Base-by-base conservation (phyloP, 345 rosid species). In the Iberis pinnata region DNA sequence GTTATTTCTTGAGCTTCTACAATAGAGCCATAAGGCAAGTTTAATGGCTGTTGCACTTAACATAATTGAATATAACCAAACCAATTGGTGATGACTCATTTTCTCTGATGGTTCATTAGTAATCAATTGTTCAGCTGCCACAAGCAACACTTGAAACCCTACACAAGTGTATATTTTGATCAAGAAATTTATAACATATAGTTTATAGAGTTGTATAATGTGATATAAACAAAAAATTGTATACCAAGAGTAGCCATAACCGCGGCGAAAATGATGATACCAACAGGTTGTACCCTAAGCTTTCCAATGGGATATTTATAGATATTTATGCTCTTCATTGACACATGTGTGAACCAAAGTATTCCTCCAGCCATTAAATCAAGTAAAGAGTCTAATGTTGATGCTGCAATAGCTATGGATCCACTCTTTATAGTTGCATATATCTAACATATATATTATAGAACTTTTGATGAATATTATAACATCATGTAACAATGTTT, bases 301-400 rank as follows among this genome's bases (percentile, higher is more conserved):
- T 90, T 90, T 20, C 98, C 98, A 18, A 90, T 87, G n/a, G 98
- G 98, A 29, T 87, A 90, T 47, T 81, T 78, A 51, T 90, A 90
- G 36, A 90, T 80, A 57, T 90, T 90, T 4, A 80, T 75, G 69
- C 53, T 82, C 53, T 79, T 90, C 98, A 90, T 90, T 9, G 96
- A 76, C 61, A 79, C 13, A 54, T 90, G 98, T 31, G 96, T 78
- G 75, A 82, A 87, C 96, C 96, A 90, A 29, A 90, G 95, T 52
- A 87, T 87, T 40, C 92, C 95, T 15, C 96, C 98, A 2, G 96
- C 96, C 93, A 90, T 75, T 16, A 90, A 86, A 77, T 87, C 96
- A 11, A 90, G 96, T 46, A 90, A 72, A 43, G 98, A 90, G 72
- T 90, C 98, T 12, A 90, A 70, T 9, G 98, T 90, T 0, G 98